Base-by-base conservation (phyloP, 176 grass and related monocot genomes). In the Carex pumila region DNA sequence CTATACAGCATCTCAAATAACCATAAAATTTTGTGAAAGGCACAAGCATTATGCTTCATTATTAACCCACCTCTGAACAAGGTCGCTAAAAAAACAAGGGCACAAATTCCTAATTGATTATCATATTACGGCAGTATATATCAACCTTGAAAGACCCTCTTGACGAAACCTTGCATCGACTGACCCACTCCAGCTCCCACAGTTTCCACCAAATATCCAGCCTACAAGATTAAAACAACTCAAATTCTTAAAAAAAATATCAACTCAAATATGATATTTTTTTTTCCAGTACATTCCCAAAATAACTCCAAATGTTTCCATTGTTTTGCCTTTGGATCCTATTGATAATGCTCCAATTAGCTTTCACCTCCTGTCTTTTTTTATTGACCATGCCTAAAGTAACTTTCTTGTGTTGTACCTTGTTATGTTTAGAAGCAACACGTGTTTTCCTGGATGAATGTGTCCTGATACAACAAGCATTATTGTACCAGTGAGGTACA, bases 141-240 rank as follows among this genome's bases (percentile, higher is more conserved):
- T 91, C 89, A 85, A 77, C 89, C 86, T 84, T 87, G 88, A 84
- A 99, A 95, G 56, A 89, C 77, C 64, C 85, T 87, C 30, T 84
- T 92, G 71, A 99, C 65, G 10, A 92, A 86, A 79, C 91, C 90
- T 77, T 95, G 88, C 84, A 95, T 78, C 43, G 93, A 89, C 59
- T 88, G 83, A 22, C 91, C 88, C 88, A 99, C 65, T 60, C 93
- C 93, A 29, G 93, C 93, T 32, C 91, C 91, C 36, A 95, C 81
- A 13, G 96, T 91, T 86, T 95, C 93, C 0, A 93, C 90, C 18
- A 95, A 77, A 87, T 95, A 92, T 54, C 85, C 90, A 1, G 88
- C 93, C 96, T 99, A 81, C 22, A 37, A 64, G 81, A 29, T 81
- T 7, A 63, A 64, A 55, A 77, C 13, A 34, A 22, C 6, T 21